phyloP scores from a whole-genome alignment of 2,329 filamentous ascomycete genomes.

The Penicillium glabrum region DNA sequence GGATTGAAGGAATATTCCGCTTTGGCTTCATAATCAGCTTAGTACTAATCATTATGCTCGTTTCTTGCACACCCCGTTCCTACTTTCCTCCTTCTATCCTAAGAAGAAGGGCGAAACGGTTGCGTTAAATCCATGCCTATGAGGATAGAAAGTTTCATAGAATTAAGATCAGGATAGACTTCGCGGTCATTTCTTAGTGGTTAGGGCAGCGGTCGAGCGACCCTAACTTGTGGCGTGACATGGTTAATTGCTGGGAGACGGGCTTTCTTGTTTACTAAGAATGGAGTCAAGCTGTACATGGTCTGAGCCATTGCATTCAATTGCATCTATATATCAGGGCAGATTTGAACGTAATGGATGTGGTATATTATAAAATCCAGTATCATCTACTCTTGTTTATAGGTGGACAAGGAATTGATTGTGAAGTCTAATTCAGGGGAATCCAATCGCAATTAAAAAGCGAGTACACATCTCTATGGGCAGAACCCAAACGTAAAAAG shows the following conservation, averaged over 20 bases:
- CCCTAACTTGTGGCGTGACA: background rate
- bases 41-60: background rate
- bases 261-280: no score
- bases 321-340: background rate
- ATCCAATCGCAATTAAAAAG: constrained; percentile 25
- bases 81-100: no score
- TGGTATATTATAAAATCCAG: background rate
- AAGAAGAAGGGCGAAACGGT: no score
- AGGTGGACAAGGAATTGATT: background rate
- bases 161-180: background rate
- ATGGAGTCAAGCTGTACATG: no score
- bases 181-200: background rate
- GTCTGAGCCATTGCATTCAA: background rate
- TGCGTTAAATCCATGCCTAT: no score
- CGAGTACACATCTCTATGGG: constrained; percentile 19
- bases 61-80: no score
- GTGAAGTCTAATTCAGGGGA: constrained; percentile 14
- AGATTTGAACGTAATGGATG: background rate
- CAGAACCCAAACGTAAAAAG: constrained; percentile 18
- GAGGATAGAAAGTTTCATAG: background rate
- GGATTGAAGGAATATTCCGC: background rate
- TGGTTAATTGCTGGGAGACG: background rate
- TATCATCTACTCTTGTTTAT: background rate
- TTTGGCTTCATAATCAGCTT: background rate
- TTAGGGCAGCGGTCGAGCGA: background rate